phyloP scores from a whole-genome alignment of 345 rosid species.

The Hypericum androsaemum region DNA sequence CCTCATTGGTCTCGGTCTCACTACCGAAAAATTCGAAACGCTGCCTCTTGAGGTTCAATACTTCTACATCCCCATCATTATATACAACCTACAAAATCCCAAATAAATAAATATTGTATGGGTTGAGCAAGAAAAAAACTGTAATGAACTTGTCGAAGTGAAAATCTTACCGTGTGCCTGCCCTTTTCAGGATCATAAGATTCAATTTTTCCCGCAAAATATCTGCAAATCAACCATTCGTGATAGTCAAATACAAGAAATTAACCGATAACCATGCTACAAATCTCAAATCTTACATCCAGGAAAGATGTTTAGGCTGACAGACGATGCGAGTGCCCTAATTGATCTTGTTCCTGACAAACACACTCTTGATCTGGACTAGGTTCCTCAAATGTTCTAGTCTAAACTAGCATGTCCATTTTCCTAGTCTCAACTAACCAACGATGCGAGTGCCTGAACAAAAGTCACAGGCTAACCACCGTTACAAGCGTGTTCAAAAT shows the following conservation, averaged over 20 bases:
- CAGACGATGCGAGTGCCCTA: no score
- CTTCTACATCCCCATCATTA: conserved; percentile 71
- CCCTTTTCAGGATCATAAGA: conserved; percentile 51
- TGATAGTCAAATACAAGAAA: conserved; percentile 2
- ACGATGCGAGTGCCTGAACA: no score
- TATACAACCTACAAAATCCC: conserved; percentile 48
- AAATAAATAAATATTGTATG: background rate
- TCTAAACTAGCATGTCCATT: no score
- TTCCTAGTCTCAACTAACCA: no score
- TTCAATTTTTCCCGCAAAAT: conserved; percentile 52
- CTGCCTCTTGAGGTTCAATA: conserved; percentile 44
- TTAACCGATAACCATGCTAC: background rate
- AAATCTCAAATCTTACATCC: background rate
- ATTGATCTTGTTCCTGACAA: no score
- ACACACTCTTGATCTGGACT: no score
- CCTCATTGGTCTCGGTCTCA: conserved; percentile 40
- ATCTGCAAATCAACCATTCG: conserved; percentile 39
- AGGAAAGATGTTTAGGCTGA: background rate
- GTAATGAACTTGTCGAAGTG: background rate
- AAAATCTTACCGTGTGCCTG: conserved; percentile 62
- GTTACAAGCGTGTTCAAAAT: no score
- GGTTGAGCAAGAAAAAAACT: background rate
- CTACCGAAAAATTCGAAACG: conserved; percentile 41
- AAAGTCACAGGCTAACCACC: no score
- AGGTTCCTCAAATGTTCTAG: no score